phyloP scores from a whole-genome alignment of 2,329 filamentous ascomycete species.

The Nakataea oryzae region DNA sequence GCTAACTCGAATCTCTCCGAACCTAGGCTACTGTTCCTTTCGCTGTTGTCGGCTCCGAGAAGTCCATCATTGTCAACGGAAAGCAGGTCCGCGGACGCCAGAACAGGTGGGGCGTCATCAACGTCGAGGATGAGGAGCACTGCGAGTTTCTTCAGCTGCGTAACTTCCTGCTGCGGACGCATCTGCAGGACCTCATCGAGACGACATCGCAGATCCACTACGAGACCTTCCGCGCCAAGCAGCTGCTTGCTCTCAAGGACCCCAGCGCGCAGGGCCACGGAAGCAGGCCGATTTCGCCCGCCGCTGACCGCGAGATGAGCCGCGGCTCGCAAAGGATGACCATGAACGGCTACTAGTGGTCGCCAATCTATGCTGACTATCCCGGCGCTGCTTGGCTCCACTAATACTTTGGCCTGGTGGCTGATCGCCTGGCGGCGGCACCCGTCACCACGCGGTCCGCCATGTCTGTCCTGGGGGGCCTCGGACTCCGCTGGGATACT shows the following conservation, averaged over 20 bases:
- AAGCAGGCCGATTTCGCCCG: conserved; percentile 89
- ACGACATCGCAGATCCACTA: conserved; percentile 99
- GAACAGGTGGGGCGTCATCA: conserved; percentile 99
- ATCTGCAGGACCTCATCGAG: conserved; percentile 97
- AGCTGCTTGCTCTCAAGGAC: conserved; percentile 95
- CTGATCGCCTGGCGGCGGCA: neutral
- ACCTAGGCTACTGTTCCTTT: conserved; percentile 83
- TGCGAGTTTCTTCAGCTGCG: conserved; percentile 98
- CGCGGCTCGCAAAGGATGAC: conserved; percentile 94
- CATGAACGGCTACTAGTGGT: conserved; percentile 89
- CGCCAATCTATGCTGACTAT: conserved; percentile 4
- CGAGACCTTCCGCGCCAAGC: conserved; percentile 99
- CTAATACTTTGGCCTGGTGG: neutral
- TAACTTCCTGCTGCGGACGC: conserved; percentile 96
- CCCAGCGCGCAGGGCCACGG: conserved; percentile 77
- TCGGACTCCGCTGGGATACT: neutral
- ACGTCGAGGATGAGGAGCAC: conserved; percentile 98
- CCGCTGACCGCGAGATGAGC: conserved; percentile 92
- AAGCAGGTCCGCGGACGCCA: conserved; percentile 96
- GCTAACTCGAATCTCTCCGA: conserved; percentile 1
- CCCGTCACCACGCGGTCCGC: neutral
- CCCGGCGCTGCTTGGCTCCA: neutral
- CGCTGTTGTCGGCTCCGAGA: conserved; percentile 95
- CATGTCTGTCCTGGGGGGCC: neutral
- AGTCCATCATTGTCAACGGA: conserved; percentile 93